Conservation (phyloP, 139 green algal species). For the Coelastrella sp. region DNA sequence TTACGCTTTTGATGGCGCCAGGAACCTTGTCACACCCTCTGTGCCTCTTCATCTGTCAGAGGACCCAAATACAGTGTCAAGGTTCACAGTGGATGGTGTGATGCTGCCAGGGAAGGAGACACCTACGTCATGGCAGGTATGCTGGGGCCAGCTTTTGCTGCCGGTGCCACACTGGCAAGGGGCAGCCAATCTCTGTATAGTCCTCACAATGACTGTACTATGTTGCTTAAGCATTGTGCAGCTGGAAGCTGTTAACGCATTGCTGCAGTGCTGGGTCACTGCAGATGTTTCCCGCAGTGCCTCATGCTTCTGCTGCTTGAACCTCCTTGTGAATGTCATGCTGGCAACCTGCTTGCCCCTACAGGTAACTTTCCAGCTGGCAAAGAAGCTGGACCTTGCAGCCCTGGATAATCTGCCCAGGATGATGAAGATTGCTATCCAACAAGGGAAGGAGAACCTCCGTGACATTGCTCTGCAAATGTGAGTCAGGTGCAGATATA, state of each 20-base stretch:
- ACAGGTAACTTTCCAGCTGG: not conserved
- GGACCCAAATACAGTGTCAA: not conserved
- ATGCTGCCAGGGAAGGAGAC: not conserved
- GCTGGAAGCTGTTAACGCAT: no score
- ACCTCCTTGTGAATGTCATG: not conserved
- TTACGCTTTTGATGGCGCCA: slow-evolving; percentile 16
- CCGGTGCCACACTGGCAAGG: no score
- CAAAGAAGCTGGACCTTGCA: not conserved
- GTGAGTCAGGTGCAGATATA: not conserved
- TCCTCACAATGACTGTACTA: no score
- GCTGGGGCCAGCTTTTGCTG: no score
- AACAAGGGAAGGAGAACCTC: not conserved
- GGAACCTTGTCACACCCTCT: not conserved
- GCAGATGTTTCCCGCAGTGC: not conserved
- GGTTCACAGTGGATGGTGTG: not conserved
- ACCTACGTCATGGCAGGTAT: no score
- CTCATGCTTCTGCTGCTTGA: not conserved
- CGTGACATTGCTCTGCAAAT: not conserved
- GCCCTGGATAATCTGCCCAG: no score
- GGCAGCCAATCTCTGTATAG: no score
- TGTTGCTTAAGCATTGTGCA: no score
- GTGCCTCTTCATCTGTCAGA: not conserved
- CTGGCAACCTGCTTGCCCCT: no score
- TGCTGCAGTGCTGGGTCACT: no score
- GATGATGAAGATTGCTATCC: not conserved